Evolutionary conservation across 1,139 yeast species (phyloP).

Genomic region (Kodamaea fungicola): DNA sequence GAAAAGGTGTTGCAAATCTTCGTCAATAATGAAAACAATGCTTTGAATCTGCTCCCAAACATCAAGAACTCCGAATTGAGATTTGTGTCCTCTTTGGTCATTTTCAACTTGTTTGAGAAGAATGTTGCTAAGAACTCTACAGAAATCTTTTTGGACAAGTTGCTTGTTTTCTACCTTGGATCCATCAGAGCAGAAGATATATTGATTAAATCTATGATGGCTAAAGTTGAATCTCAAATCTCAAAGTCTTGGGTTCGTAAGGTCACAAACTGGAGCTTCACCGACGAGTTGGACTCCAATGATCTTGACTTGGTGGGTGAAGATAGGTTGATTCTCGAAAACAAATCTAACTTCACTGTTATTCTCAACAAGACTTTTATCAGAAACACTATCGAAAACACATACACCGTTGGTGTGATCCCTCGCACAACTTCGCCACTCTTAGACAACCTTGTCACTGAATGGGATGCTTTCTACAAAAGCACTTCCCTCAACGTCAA

Average conservation of each 20-base stretch:
- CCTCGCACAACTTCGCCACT: neutral
- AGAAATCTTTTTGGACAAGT: slow-evolving; percentile 39
- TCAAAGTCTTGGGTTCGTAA: slow-evolving; percentile 55
- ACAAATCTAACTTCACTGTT: slow-evolving; percentile 49
- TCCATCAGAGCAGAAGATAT: slow-evolving; percentile 59
- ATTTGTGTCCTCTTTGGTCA: slow-evolving; percentile 41
- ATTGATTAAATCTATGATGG: slow-evolving; percentile 53
- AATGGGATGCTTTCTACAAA: slow-evolving; percentile 22
- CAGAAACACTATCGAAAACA: slow-evolving; percentile 40
- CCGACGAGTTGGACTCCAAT: slow-evolving; percentile 35
- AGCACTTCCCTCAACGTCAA: slow-evolving; percentile 12
- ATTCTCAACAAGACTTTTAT: slow-evolving; percentile 53
- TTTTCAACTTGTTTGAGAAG: slow-evolving; percentile 43
- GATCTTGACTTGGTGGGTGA: slow-evolving; percentile 44
- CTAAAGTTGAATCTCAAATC: slow-evolving; percentile 51
- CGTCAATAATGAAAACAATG: slow-evolving; percentile 43
- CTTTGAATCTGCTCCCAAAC: slow-evolving; percentile 26
- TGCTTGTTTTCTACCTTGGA: slow-evolving; percentile 59
- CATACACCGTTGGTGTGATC: no score
- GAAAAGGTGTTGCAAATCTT: slow-evolving; percentile 63
- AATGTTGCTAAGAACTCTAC: slow-evolving; percentile 50
- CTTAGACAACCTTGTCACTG: slow-evolving; percentile 12
- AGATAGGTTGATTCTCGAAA: slow-evolving; percentile 43
- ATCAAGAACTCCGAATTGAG: slow-evolving; percentile 21
- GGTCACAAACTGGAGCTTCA: slow-evolving; percentile 66